phyloP scores from a whole-genome alignment of 257 asterid species.

The Vinca minor region DNA sequence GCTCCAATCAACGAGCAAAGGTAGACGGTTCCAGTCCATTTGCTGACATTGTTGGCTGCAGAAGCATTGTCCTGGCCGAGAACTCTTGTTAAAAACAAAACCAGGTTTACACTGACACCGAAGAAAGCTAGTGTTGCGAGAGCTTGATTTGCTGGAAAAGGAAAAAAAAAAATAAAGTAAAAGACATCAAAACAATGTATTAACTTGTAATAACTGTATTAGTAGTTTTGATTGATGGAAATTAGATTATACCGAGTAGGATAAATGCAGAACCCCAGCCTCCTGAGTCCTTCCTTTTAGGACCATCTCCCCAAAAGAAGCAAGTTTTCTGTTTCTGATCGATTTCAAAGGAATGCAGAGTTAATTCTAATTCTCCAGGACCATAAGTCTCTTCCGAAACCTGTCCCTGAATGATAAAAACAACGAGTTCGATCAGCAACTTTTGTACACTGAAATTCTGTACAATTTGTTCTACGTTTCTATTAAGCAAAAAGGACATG shows the following conservation, averaged over 20 bases:
- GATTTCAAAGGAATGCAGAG: not conserved
- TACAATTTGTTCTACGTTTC: not conserved
- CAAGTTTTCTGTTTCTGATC: constrained; percentile 8
- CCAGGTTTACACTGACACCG: constrained; percentile 78
- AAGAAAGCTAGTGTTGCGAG: constrained; percentile 76
- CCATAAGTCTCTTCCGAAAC: not conserved
- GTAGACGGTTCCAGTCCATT: constrained; percentile 81
- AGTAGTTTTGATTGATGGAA: not conserved
- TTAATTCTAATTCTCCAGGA: constrained; percentile 6
- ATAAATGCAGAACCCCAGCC: constrained; percentile 59
- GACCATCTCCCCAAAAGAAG: not conserved
- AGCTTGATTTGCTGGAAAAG: constrained; percentile 60
- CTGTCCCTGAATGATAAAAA: constrained; percentile 10
- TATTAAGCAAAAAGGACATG: too few species aligned
- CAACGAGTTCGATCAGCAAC: too few species aligned
- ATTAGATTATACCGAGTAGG: constrained; percentile 42
- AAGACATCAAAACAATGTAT: too few species aligned
- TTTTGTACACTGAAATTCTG: not conserved
- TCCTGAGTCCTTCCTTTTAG: constrained; percentile 26
- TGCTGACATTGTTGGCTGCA: constrained; percentile 82
- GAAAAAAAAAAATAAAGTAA: too few species aligned
- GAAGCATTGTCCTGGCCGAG: constrained; percentile 57
- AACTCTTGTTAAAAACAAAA: constrained; percentile 64
- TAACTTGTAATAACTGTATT: not conserved
- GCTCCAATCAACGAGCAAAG: constrained; percentile 74